A percentile compares a stretch with the other conserved stretches of the same genome.
Conservation (phyloP, 768 basidiomycete genomes). For the Pleurotus djamor region DNA sequence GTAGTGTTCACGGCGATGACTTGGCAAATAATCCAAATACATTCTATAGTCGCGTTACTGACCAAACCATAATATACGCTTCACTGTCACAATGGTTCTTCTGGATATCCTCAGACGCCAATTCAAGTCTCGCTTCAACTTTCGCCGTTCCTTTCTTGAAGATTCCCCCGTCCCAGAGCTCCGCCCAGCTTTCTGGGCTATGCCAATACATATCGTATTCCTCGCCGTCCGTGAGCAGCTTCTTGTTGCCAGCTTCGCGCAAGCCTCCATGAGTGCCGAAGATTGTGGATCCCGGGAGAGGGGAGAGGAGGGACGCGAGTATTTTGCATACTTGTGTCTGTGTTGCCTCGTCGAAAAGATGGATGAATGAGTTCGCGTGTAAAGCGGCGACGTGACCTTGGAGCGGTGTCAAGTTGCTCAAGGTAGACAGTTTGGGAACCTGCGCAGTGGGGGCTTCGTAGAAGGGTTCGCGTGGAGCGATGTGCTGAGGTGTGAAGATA, state of each 20-base stretch:
- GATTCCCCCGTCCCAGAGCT: slow-evolving; percentile 30
- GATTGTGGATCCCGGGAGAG: slow-evolving; percentile 40
- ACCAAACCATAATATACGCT: slow-evolving; percentile 15
- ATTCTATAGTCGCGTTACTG: slow-evolving; percentile 1
- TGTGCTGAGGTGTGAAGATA: slow-evolving; percentile 41
- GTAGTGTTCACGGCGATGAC: too few species aligned
- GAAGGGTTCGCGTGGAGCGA: slow-evolving; percentile 27
- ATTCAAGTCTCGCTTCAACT: slow-evolving; percentile 20
- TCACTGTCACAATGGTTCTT: slow-evolving; percentile 6
- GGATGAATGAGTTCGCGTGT: slow-evolving; percentile 50
- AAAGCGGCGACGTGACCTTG: slow-evolving; percentile 45
- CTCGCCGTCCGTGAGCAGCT: background rate
- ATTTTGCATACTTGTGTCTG: slow-evolving; percentile 39
- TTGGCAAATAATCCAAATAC: too few species aligned
- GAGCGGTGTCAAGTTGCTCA: slow-evolving; percentile 42
- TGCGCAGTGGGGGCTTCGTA: slow-evolving; percentile 17
- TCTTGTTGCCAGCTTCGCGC: slow-evolving; percentile 23
- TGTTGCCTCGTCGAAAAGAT: slow-evolving; percentile 39
- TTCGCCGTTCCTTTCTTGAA: slow-evolving; percentile 29
- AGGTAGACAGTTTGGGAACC: slow-evolving; percentile 20
- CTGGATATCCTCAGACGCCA: slow-evolving; percentile 9
- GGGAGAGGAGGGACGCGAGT: slow-evolving; percentile 38
- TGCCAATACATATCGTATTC: slow-evolving; percentile 30
- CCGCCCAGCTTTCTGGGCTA: slow-evolving; percentile 30
- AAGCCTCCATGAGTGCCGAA: slow-evolving; percentile 38